Conservation (phyloP, 768 basidiomycete species). For the Rhodotorula sphaerocarpa region DNA sequence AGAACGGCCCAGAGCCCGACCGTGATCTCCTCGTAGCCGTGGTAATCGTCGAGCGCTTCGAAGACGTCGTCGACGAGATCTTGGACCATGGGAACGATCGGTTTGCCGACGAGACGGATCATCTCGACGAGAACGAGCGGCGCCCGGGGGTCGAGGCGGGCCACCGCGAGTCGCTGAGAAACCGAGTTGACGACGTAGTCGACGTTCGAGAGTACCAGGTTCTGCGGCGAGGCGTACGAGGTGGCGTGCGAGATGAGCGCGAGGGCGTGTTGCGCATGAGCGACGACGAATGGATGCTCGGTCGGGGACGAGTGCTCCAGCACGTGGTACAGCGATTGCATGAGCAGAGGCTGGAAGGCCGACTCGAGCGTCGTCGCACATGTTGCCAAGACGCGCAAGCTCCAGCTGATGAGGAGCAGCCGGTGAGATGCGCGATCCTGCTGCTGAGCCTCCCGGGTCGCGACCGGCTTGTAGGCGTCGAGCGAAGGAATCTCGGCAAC, state of each 20-base stretch:
- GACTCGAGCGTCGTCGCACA: constrained; percentile 63
- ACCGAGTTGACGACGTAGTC: constrained; percentile 91
- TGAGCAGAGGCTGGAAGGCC: constrained; percentile 63
- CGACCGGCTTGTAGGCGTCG: constrained; percentile 16
- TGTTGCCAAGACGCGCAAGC: constrained; percentile 66
- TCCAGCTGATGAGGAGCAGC: constrained; percentile 60
- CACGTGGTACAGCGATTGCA: constrained; percentile 73
- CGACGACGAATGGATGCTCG: constrained; percentile 54
- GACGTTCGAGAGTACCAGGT: constrained; percentile 84
- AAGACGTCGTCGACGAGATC: constrained; percentile 98
- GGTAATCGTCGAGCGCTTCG: constrained; percentile 88
- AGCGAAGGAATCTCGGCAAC: background rate
- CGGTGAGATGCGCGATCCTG: constrained; percentile 48
- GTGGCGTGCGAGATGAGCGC: constrained; percentile 61
- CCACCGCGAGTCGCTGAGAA: constrained; percentile 65
- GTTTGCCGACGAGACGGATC: constrained; percentile 73
- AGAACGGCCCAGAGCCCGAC: constrained; percentile 82
- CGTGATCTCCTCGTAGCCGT: constrained; percentile 79
- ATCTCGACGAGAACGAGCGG: constrained; percentile 79
- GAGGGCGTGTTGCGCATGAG: constrained; percentile 68
- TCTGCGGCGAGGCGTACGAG: constrained; percentile 80
- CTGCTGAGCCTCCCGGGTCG: background rate
- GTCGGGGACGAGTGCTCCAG: constrained; percentile 77
- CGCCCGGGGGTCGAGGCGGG: constrained; percentile 74
- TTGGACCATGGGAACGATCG: constrained; percentile 77